Base-by-base conservation (phyloP, 1,284 basidiomycete species). In the Microbotryum silenes-acaulis region DNA sequence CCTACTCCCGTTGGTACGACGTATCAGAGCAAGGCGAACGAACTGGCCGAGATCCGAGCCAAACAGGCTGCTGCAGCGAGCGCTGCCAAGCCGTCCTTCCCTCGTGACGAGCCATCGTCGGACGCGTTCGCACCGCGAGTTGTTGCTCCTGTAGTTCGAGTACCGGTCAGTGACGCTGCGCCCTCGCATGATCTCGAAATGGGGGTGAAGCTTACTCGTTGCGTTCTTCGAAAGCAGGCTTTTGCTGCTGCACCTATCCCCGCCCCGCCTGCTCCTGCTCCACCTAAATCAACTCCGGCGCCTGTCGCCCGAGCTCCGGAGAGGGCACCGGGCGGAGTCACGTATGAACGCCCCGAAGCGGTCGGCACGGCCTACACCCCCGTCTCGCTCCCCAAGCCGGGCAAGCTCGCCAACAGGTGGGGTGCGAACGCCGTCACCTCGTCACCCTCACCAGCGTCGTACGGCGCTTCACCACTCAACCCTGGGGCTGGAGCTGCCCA, bases 381-480 rank as follows among this genome's bases (percentile, higher is more conserved):
- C 2, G 89, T 96, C 64, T 83, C 83, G 59, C 80, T 96, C 7
- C 81, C 84, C 44, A 79, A 84, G n/a, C 91, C 91, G 1, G 89
- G 85, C 75, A 94, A 86, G 75, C 81, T 96, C 50, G 86, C 79
- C 66, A 93, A 90, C 73, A 86, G 89, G 4, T 93, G 92, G 74
- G 75, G 75, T 70, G 83, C 82, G 21, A 80, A 80, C 12, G 79
- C 81, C 54, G 51, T 54, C 8, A 49, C 51, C 44, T 61, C 61
- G 33, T 61, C 59, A 16, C 42, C 56, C 29, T 51, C 58, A 29
- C 42, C n/a, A 42, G n/a, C 27, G 23, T 3, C n/a, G 21, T 66
- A 71, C 52, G 75, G 77, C 23, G 37, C 37, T 18, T 42, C 37
- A 18, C 37, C 37, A 6, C 75, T 75, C 20, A 57, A 77, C 3